Evolutionary conservation across 257 asterid genomes (phyloP).

Genomic region (Gynochthodes officinalis): DNA sequence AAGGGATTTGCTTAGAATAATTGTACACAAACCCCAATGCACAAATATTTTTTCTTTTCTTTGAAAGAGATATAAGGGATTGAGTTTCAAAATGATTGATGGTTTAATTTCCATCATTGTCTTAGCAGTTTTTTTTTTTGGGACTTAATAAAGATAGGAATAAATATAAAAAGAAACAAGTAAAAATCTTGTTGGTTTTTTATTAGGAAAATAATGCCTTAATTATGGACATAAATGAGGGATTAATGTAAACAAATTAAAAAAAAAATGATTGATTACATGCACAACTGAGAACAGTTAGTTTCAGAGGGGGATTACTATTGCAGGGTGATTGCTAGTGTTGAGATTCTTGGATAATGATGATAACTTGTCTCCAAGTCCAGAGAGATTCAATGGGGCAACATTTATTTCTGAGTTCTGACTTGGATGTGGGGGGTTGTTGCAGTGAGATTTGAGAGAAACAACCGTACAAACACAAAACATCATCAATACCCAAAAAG

Average conservation of each 20-base stretch:
- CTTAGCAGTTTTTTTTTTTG: too few species aligned
- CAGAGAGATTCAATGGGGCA: not conserved
- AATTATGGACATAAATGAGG: not conserved
- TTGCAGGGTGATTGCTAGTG: conserved; percentile 1
- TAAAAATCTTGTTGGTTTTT: too few species aligned
- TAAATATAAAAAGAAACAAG: too few species aligned
- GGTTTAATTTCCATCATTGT: too few species aligned
- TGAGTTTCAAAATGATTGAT: too few species aligned
- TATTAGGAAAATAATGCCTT: not conserved
- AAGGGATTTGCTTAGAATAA: too few species aligned
- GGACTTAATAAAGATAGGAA: too few species aligned
- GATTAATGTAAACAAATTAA: not conserved
- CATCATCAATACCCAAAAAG: conserved; percentile 21
- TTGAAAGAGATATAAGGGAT: too few species aligned
- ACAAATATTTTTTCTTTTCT: too few species aligned
- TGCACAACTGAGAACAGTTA: not conserved
- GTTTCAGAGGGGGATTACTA: not conserved
- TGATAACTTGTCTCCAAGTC: not conserved
- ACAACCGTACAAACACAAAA: conserved; percentile 24
- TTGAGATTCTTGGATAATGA: conserved; percentile 13
- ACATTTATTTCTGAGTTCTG: conserved; percentile 25
- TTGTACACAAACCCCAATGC: too few species aligned
- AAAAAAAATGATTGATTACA: not conserved
- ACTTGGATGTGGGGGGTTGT: conserved; percentile 4
- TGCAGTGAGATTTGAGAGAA: conserved; percentile 18